phyloP scores from a whole-genome alignment of 2,329 filamentous ascomycete genomes.

The Penicillium sp. region DNA sequence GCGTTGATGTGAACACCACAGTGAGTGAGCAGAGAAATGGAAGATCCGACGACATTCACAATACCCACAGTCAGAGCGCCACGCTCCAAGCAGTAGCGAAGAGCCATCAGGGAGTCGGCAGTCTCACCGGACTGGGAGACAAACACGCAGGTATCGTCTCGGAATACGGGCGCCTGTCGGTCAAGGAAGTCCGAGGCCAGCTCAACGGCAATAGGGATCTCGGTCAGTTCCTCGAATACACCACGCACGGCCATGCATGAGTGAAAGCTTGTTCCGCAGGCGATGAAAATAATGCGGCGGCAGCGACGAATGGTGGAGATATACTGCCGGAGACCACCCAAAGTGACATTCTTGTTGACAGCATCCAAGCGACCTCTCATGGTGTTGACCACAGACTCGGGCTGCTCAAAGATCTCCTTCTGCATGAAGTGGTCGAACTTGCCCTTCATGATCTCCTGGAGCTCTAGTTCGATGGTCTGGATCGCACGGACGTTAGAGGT shows the following conservation, averaged over 20 bases:
- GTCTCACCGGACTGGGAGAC: conserved; percentile 99
- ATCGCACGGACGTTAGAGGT: conserved; percentile 96
- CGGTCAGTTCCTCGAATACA: conserved; percentile 94
- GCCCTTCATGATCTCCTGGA: conserved; percentile 99
- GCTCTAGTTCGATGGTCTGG: conserved; percentile 96
- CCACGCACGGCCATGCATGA: conserved; percentile 99
- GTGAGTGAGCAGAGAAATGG: conserved; percentile 97
- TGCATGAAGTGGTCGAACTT: conserved; percentile 99
- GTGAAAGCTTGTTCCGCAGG: conserved; percentile 97
- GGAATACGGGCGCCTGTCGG: conserved; percentile 94
- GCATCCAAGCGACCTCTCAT: conserved; percentile 98
- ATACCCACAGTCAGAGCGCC: conserved; percentile 96
- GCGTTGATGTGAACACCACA: conserved; percentile 99
- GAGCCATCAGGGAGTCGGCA: conserved; percentile 92
- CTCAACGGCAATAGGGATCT: conserved; percentile 96
- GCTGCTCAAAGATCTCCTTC: conserved; percentile 99
- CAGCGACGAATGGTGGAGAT: conserved; percentile 95
- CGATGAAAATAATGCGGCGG: conserved; percentile 97
- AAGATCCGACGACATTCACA: conserved; percentile 97
- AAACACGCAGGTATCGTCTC: conserved; percentile 98
- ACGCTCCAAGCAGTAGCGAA: conserved; percentile 96
- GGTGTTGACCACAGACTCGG: conserved; percentile 98
- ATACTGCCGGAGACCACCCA: conserved; percentile 94
- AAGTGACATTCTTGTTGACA: conserved; percentile 89
- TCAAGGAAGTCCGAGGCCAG: conserved; percentile 98